Conservation (phyloP, 78 protist genomes). For the Diacronema lutheri region DNA sequence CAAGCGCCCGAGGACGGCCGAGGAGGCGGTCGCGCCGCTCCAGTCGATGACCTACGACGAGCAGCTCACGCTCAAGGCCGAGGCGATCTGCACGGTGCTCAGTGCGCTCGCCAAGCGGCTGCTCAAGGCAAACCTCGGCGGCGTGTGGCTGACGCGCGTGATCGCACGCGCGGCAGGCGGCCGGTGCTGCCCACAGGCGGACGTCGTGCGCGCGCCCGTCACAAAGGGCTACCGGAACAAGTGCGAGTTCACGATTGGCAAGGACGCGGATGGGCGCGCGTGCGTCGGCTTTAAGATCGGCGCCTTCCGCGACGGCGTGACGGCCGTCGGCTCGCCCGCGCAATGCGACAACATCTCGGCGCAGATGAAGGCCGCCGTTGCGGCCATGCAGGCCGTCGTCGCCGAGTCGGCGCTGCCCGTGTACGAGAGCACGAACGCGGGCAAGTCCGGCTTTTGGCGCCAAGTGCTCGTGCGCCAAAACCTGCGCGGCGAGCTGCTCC, state of each 20-base stretch:
- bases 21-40: background rate
- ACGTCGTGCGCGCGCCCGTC: slow-evolving; percentile 24
- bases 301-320: background rate
- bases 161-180: background rate
- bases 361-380: background rate
- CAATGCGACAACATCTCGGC: background rate
- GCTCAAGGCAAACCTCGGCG: background rate
- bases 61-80: background rate
- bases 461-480: background rate
- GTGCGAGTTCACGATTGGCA: slow-evolving; percentile 43
- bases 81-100: background rate
- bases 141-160: background rate
- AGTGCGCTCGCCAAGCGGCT: background rate
- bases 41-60: background rate
- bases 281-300: slow-evolving; percentile 5
- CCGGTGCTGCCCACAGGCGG: background rate
- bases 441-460: background rate
- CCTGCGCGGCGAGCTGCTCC: too few species aligned
- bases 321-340: background rate
- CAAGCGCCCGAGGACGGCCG: too few species aligned
- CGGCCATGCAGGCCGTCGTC: background rate
- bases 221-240: slow-evolving; percentile 55
- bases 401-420: background rate
- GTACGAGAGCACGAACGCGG: background rate
- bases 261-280: background rate